These are phyloP conservation scores for Mycena polygramma DNA, from an alignment of 768 basidiomycete genomes.

Conservation along the genomic window DNA sequence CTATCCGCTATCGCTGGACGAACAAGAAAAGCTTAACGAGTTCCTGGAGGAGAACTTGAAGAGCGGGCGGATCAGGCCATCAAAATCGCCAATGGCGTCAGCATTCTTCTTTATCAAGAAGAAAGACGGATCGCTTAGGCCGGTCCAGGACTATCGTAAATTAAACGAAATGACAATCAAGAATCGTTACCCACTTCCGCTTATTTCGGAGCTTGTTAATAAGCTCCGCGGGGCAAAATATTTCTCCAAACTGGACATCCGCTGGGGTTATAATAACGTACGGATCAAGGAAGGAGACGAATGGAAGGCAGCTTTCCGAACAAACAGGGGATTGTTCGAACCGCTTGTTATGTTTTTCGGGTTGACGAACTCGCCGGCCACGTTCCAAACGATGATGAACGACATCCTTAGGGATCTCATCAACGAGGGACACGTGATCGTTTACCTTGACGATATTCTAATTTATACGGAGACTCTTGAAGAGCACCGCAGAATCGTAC, in stretches of 20 bases:
- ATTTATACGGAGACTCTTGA: too few relatives aligned
- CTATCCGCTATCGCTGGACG: constrained; percentile 48
- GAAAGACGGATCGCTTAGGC: constrained; percentile 42
- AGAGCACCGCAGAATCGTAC: too few relatives aligned
- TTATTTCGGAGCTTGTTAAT: constrained; percentile 37
- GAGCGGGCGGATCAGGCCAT: constrained; percentile 41
- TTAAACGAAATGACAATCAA: constrained; percentile 53
- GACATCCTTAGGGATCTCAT: too few relatives aligned
- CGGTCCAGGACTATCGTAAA: constrained; percentile 49
- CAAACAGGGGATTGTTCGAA: neutral
- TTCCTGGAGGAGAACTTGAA: constrained; percentile 47
- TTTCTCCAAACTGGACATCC: neutral
- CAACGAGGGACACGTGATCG: too few relatives aligned
- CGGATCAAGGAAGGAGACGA: constrained; percentile 1
- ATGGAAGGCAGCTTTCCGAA: neutral
- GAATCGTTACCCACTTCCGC: constrained; percentile 52
- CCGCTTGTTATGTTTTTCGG: neutral
- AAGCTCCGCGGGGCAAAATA: neutral
- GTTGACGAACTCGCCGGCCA: neutral
- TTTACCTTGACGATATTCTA: neutral
- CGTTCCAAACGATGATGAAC: too few relatives aligned
- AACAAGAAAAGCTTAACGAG: constrained; percentile 46
- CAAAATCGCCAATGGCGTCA: constrained; percentile 42
- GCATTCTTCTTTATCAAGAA: constrained; percentile 45
- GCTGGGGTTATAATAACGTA: constrained; percentile 5